Percentiles rank a stretch among this genome's conserved stretches.
phyloP scores from a whole-genome alignment of 2,329 filamentous ascomycete genomes.

The Penicillium vulpinum region DNA sequence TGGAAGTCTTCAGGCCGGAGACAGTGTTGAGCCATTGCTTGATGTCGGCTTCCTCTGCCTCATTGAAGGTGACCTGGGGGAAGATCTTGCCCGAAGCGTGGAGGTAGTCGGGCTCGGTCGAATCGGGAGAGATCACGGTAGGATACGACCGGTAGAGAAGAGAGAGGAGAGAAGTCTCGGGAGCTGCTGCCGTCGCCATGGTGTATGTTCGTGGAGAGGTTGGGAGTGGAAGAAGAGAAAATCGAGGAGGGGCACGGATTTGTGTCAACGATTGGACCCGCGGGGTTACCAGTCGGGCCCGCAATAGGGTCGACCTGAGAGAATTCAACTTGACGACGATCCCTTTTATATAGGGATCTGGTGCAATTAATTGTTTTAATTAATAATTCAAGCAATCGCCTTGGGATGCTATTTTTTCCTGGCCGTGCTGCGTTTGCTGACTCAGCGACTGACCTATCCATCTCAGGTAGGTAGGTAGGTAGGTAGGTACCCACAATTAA shows the following conservation, averaged over 20 bases:
- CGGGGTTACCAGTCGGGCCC: conserved; percentile 27
- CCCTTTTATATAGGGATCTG: conserved; percentile 11
- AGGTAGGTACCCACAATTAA: no score
- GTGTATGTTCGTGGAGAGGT: conserved; percentile 28
- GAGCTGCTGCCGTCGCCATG: conserved; percentile 37
- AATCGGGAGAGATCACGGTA: conserved; percentile 39
- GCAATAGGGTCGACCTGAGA: conserved; percentile 23
- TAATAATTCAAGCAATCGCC: not conserved
- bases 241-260: conserved; percentile 33
- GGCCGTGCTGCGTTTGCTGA: conserved; percentile 6
- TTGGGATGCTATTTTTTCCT: not conserved
- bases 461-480: no score
- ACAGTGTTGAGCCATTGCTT: conserved; percentile 84
- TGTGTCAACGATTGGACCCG: conserved; percentile 28
- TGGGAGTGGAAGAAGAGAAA: conserved; percentile 25
- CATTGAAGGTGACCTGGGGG: conserved; percentile 68
- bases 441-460: not conserved
- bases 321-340: conserved; percentile 20
- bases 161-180: conserved; percentile 45
- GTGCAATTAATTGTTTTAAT: not conserved
- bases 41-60: conserved; percentile 81
- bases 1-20: conserved; percentile 62
- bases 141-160: conserved; percentile 49
- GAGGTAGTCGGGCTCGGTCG: conserved; percentile 46
- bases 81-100: conserved; percentile 63